Conservation (phyloP, 2,329 filamentous ascomycete species). For the Ascochyta fabae region DNA sequence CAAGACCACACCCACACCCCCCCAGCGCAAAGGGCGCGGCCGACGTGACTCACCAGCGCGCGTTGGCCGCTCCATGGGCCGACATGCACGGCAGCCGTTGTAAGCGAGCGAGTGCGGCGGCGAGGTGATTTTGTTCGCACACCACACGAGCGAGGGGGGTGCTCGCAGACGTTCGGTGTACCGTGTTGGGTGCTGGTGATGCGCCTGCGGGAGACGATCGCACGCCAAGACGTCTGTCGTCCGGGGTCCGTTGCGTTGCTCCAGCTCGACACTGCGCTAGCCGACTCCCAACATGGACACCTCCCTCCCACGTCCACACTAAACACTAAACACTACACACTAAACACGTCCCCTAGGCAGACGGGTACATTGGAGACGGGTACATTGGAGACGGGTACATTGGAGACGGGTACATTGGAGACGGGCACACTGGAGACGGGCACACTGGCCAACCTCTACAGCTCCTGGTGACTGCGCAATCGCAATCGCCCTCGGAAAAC, state of each 20-base stretch:
- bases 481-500: conserved; percentile 1
- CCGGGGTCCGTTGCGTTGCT: conserved; percentile 5
- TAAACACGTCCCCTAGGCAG: neutral
- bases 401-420: too few species aligned
- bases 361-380: neutral
- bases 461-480: neutral
- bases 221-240: conserved; percentile 17
- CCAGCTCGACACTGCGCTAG: conserved; percentile 5
- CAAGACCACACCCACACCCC: conserved; percentile 8
- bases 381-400: too few species aligned
- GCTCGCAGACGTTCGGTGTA: neutral
- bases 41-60: conserved; percentile 38
- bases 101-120: conserved; percentile 16
- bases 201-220: conserved; percentile 27
- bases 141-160: conserved; percentile 1
- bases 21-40: conserved; percentile 18
- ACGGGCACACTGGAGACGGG: too few species aligned
- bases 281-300: conserved; percentile 14
- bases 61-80: neutral
- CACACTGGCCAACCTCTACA: too few species aligned
- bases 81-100: neutral
- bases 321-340: too few species aligned
- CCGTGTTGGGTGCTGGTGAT: too few species aligned
- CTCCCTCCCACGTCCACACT: conserved; percentile 1
- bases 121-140: neutral